phyloP scores from a whole-genome alignment of 1,284 basidiomycete species.

The Malassezia equina region DNA sequence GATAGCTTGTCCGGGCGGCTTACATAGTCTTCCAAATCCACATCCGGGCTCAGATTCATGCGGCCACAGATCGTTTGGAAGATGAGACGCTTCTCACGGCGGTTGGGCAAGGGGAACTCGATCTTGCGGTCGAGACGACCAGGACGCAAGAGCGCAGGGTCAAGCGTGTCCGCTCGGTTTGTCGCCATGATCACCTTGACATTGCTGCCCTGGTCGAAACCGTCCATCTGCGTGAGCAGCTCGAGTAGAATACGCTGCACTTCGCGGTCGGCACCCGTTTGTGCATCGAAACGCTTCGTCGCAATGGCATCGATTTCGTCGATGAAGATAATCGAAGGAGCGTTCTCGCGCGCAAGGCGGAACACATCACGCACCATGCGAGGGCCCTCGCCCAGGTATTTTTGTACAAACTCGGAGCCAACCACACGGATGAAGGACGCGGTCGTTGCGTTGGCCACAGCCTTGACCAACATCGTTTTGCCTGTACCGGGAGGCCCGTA shows the following conservation, averaged over 20 bases:
- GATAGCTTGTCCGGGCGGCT: constrained; percentile 91
- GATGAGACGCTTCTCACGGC: constrained; percentile 90
- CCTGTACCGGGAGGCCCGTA: constrained; percentile 62
- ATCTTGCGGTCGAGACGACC: constrained; percentile 98
- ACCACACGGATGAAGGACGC: constrained; percentile 96
- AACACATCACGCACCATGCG: constrained; percentile 99
- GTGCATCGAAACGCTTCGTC: constrained; percentile 98
- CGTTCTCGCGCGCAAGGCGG: constrained; percentile 89
- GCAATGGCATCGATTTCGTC: constrained; percentile 99
- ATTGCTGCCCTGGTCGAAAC: constrained; percentile 97
- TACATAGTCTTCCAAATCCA: constrained; percentile 96
- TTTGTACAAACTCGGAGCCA: constrained; percentile 97
- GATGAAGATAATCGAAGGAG: constrained; percentile 98
- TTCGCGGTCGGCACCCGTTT: constrained; percentile 96
- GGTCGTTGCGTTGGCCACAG: constrained; percentile 92
- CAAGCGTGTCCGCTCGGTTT: constrained; percentile 47
- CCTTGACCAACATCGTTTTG: constrained; percentile 99
- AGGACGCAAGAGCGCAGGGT: constrained; percentile 91
- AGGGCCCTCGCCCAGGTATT: constrained; percentile 96
- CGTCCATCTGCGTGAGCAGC: constrained; percentile 98
- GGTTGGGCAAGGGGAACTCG: constrained; percentile 88
- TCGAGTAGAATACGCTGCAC: constrained; percentile 99
- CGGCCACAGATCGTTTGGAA: constrained; percentile 96
- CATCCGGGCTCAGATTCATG: constrained; percentile 97
- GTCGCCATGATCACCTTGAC: constrained; percentile 67